These are phyloP conservation scores for Fusarium agapanthi DNA, from an alignment of 2,329 filamentous ascomycete genomes.

Conservation along the genomic window DNA sequence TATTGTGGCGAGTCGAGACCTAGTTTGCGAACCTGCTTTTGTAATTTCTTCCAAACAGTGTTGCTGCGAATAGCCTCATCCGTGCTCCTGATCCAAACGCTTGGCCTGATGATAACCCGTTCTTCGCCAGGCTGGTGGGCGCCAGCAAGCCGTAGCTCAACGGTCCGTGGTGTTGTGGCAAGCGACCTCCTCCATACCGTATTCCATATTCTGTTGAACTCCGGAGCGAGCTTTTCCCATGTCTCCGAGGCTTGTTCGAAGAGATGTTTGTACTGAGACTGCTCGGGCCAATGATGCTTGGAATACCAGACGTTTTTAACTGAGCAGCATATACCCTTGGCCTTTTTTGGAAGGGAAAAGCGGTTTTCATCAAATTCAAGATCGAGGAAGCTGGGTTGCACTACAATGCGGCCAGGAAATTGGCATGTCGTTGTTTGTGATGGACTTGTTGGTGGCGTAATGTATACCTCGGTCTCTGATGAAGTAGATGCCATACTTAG, in stretches of 20 bases:
- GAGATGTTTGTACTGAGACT: not conserved
- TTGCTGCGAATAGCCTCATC: not conserved
- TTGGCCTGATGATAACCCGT: not conserved
- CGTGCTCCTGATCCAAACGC: not conserved
- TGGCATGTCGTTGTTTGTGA: not conserved
- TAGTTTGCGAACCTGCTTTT: not conserved
- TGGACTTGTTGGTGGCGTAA: not conserved
- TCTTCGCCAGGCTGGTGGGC: not conserved
- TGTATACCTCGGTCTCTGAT: not conserved
- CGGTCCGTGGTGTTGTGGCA: not conserved
- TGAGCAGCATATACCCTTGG: not conserved
- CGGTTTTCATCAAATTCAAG: not conserved
- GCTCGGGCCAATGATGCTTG: not conserved
- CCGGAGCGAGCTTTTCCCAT: not conserved
- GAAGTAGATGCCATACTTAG: not conserved
- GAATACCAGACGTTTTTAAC: not conserved
- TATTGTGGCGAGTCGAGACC: not conserved
- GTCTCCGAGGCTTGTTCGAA: not conserved
- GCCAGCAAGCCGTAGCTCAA: not conserved
- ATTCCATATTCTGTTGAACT: not conserved
- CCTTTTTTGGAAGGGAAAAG: not conserved
- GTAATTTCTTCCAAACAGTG: not conserved
- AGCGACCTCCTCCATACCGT: not conserved
- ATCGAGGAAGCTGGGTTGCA: not conserved
- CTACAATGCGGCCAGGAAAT: no score